Conservation (phyloP, 106 monocot species). For the Amphibolis antarctica region DNA sequence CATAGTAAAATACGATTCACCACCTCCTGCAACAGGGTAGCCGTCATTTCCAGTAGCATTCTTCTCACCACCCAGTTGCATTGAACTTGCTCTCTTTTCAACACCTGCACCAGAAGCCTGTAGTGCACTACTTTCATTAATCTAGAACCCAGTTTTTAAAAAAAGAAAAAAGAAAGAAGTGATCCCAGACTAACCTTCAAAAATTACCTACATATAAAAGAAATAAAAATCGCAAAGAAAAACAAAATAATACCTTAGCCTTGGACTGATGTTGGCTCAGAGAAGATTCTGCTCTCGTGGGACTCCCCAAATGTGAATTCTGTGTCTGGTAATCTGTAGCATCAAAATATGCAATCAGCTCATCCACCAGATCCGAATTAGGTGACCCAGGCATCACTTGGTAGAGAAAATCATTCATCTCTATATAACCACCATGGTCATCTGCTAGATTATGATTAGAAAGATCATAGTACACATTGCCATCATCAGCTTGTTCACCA, state of each 20-base stretch:
- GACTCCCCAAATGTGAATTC: constrained; percentile 10
- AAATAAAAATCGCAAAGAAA: background rate
- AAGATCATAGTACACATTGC: constrained; percentile 3
- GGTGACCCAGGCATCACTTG: background rate
- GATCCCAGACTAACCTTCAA: background rate
- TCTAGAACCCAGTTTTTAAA: constrained; percentile 2
- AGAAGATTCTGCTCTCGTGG: background rate
- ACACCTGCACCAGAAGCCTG: background rate
- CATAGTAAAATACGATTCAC: background rate
- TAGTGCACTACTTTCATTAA: background rate
- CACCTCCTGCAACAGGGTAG: background rate
- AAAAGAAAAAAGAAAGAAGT: background rate
- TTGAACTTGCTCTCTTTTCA: background rate
- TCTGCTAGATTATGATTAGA: background rate
- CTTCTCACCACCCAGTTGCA: background rate
- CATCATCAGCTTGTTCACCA: constrained; percentile 10
- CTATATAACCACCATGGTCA: constrained; percentile 2
- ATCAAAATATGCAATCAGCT: constrained; percentile 21
- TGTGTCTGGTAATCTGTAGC: constrained; percentile 34
- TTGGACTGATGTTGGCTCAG: background rate
- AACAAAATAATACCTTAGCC: background rate
- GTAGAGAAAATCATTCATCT: constrained; percentile 9
- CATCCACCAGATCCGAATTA: constrained; percentile 15
- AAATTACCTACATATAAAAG: background rate
- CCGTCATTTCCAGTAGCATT: background rate